Evolutionary conservation across 108 stramenopile species (phyloP), one percentile per base, ranked within the genome.

Genomic region (Licmophora abbreviata): DNA sequence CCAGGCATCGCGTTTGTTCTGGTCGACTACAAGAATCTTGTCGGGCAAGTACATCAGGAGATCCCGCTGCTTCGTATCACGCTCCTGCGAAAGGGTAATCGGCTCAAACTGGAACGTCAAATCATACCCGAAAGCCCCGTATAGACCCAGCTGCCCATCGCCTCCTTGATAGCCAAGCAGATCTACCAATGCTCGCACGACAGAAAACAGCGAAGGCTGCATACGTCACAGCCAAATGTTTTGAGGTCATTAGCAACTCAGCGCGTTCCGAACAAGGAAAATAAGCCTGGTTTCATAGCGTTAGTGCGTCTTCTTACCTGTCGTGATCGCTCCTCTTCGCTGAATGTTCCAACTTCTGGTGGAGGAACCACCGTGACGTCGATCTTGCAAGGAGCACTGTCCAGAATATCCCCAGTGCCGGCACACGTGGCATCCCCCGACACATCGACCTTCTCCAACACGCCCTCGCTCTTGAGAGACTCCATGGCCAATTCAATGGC

Each of bases 71-170:
- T 72, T 59, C 6, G 75, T 64, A 59, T 95, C 88, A 14, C 95
- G 76, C 5, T 72, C 67, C 62, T 92, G 87, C 17, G 70, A 63
- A 54, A 88, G 46, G n/a, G 85, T 47, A 42, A 97, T 93, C 4
- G 95, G 88, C 58, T 97, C 97, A 58, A 97, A 96, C 58, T 95
- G 92, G 69, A 96, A 97, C 5, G 95, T 96, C 25, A 97, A 68
- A 59, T 97, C 97, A 55, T 97, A 97, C 38, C 96, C 96, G 65
- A 97, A 93, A 40, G 94, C 92, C 36, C 96, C 96, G 52, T 95
- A 95, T 24, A 97, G 66, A 26, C 96, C 96, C 24, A 97, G 68
- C 54, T 97, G 96, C 7, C 90, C 68, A 59, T 95, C 94, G 26
- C 82, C 92, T 43, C 56, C 76, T 50, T 85, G 55, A 55, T 88